Conservation (phyloP, 2,329 filamentous ascomycete species). For the Chaetoscypha palmicola region DNA sequence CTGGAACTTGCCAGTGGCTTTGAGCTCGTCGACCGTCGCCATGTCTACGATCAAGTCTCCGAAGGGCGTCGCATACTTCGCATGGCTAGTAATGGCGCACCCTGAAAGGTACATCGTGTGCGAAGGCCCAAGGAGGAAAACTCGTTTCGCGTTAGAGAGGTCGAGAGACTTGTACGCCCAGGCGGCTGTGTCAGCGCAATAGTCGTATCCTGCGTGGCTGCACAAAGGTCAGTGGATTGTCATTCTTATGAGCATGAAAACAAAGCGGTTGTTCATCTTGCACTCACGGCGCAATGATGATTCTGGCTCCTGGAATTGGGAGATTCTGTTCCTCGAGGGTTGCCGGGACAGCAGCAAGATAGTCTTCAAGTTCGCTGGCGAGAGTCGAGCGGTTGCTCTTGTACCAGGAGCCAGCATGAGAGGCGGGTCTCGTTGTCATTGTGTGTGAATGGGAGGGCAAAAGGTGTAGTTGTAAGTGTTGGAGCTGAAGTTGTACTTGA, state of each 20-base stretch:
- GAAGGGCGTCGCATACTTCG: slow-evolving; percentile 65
- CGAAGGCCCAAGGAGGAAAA: slow-evolving; percentile 90
- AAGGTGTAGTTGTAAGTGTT: too few species aligned
- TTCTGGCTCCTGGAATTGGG: slow-evolving; percentile 67
- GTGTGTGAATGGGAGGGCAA: too few species aligned
- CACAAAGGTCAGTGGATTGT: too few species aligned
- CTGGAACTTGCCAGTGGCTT: slow-evolving; percentile 48
- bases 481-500: too few species aligned
- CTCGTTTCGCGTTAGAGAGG: slow-evolving; percentile 70
- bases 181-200: slow-evolving; percentile 85
- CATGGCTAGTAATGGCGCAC: slow-evolving; percentile 69
- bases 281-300: slow-evolving; percentile 88
- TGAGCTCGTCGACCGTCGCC: slow-evolving; percentile 44
- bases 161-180: slow-evolving; percentile 92
- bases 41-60: slow-evolving; percentile 62
- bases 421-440: slow-evolving; percentile 47
- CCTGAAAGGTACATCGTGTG: slow-evolving; percentile 77
- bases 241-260: background rate
- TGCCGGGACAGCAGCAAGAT: slow-evolving; percentile 64
- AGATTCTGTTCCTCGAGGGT: slow-evolving; percentile 52
- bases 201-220: slow-evolving; percentile 89
- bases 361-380: slow-evolving; percentile 62
- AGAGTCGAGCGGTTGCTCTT: slow-evolving; percentile 53
- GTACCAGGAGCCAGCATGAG: slow-evolving; percentile 89
- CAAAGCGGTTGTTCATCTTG: background rate